These are phyloP conservation scores for Mortierella sp. DNA, from an alignment of 371 early-diverging fungal genomes.

Conservation along the genomic window DNA sequence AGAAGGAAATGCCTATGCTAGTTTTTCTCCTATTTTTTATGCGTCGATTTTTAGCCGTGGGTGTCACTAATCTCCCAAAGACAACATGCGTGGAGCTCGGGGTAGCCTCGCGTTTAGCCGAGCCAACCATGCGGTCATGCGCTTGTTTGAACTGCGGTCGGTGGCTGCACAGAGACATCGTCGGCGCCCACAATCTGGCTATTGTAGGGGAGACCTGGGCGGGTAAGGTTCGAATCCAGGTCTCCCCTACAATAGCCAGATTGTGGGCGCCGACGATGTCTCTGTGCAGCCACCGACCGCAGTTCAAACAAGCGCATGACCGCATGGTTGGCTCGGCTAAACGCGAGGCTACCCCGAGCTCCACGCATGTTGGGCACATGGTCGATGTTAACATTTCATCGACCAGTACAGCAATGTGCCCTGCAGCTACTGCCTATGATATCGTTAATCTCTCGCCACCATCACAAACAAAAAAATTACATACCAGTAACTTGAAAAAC, in stretches of 20 bases:
- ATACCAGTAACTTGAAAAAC: too few relatives aligned
- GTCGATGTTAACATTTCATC: constrained; percentile 1
- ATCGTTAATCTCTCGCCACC: too few relatives aligned
- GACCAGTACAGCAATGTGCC: constrained; percentile 12
- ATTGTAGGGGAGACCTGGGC: not conserved
- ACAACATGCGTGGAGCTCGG: not conserved
- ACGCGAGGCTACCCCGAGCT: not conserved
- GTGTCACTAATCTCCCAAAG: too few relatives aligned
- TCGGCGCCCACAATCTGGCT: not conserved
- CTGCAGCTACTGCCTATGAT: constrained; percentile 4
- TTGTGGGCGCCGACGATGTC: not conserved
- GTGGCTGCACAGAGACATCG: not conserved
- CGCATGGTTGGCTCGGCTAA: not conserved
- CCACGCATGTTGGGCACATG: not conserved
- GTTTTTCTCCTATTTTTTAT: too few relatives aligned
- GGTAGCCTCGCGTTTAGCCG: not conserved
- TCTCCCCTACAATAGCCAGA: not conserved
- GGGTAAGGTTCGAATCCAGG: not conserved
- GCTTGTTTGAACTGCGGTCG: not conserved
- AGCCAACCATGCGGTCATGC: not conserved
- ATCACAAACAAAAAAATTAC: too few relatives aligned
- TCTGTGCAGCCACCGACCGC: not conserved
- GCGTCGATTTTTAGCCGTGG: too few relatives aligned
- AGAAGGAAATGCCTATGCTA: too few relatives aligned
- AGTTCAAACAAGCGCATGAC: not conserved